Evolutionary conservation across 2,329 filamentous ascomycete species (phyloP).

Genomic region (Graphilbum sp.): DNA sequence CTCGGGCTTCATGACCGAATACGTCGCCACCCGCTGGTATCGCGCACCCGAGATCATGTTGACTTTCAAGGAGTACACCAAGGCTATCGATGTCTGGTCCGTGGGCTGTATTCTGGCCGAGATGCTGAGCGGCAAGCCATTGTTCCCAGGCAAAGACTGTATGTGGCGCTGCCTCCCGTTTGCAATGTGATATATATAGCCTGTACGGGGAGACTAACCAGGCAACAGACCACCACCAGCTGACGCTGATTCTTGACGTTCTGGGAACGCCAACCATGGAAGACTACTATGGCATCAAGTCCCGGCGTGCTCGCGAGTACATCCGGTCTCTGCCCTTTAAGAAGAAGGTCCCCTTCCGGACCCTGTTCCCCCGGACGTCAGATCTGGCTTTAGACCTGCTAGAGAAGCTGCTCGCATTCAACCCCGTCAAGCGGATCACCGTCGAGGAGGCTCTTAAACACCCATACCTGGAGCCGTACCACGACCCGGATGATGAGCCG

Average conservation of each 20-base stretch:
- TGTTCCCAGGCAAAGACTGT: constrained; percentile 99
- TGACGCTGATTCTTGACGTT: constrained; percentile 92
- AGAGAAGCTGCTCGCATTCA: constrained; percentile 93
- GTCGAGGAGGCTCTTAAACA: constrained; percentile 96
- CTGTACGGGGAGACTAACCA: too few species aligned
- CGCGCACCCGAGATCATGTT: constrained; percentile 99
- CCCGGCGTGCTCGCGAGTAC: constrained; percentile 88
- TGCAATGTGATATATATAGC: too few species aligned
- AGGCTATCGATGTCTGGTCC: constrained; percentile 98
- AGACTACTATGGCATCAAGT: constrained; percentile 99
- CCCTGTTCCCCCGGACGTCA: constrained; percentile 98
- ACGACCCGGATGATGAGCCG: constrained; percentile 96
- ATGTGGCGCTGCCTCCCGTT: constrained; percentile 26
- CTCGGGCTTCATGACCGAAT: constrained; percentile 99
- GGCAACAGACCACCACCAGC: constrained; percentile 78
- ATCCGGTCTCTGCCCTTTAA: constrained; percentile 97
- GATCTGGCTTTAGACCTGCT: constrained; percentile 85
- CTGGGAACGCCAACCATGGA: constrained; percentile 98
- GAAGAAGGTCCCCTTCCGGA: constrained; percentile 98
- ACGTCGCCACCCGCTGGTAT: constrained; percentile 97
- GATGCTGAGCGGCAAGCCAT: constrained; percentile 95
- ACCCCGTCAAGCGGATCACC: constrained; percentile 95
- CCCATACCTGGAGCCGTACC: constrained; percentile 95
- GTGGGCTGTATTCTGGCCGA: constrained; percentile 96
- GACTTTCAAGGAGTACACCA: constrained; percentile 99